A percentile compares a stretch with the other conserved stretches of the same genome.
phyloP scores from a whole-genome alignment of 257 asterid genomes.

The Solanum pimpinellifolium region DNA sequence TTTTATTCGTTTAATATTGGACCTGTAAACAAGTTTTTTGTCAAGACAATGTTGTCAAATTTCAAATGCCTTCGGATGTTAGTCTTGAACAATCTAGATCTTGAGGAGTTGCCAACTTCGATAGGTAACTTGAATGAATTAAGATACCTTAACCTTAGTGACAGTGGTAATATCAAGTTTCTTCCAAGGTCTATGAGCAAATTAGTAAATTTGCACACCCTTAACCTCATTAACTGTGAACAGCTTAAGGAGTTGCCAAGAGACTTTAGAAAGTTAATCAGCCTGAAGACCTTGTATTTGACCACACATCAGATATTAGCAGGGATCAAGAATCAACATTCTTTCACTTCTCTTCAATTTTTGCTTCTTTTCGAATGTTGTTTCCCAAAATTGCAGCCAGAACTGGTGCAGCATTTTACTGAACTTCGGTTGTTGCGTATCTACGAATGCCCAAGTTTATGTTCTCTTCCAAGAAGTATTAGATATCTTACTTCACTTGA shows the following conservation, averaged over 20 bases:
- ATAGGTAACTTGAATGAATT: constrained; percentile 22
- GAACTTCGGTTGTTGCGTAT: constrained; percentile 31
- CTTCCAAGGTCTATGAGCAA: constrained; percentile 31
- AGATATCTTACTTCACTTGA: constrained; percentile 28
- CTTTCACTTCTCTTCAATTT: constrained; percentile 25
- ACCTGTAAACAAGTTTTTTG: constrained; percentile 11
- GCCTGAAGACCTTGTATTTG: constrained; percentile 30
- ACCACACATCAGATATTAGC: constrained; percentile 24
- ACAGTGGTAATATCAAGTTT: constrained; percentile 16
- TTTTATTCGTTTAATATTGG: constrained; percentile 16
- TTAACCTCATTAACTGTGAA: constrained; percentile 43
- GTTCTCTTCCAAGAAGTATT: constrained; percentile 25
- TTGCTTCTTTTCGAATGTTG: constrained; percentile 36
- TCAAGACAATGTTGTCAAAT: constrained; percentile 4
- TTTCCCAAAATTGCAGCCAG: constrained; percentile 22
- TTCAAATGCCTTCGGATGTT: constrained; percentile 24
- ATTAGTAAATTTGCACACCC: constrained; percentile 35
- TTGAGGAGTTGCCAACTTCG: constrained; percentile 32
- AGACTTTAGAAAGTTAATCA: constrained; percentile 8
- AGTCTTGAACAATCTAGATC: constrained; percentile 20
- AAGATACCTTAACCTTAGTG: constrained; percentile 26
- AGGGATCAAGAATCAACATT: neutral
- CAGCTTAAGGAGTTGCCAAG: constrained; percentile 22
- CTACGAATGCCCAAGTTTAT: constrained; percentile 30
- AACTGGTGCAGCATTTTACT: constrained; percentile 17